phyloP scores from a whole-genome alignment of 768 basidiomycete genomes.

The Tricholoma terreum region DNA sequence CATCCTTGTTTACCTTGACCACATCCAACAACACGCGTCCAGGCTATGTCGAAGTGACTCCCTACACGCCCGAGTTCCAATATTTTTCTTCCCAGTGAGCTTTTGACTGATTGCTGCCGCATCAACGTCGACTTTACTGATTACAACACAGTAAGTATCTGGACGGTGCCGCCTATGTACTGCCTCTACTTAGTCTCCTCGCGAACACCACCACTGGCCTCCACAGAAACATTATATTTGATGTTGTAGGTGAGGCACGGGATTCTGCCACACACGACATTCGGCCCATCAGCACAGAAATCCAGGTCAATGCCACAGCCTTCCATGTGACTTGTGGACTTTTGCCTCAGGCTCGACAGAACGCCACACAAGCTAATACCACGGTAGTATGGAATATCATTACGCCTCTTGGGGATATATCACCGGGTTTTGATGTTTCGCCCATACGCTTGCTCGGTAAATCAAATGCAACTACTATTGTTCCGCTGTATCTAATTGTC shows the following conservation, averaged over 20 bases:
- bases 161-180: neutral
- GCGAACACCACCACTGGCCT: neutral
- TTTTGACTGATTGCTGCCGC: neutral
- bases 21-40: neutral
- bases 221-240: neutral
- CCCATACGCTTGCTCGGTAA: neutral
- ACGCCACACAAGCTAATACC: neutral
- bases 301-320: neutral
- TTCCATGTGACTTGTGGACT: neutral
- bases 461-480: neutral
- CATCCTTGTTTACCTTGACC: neutral
- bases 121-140: too few relatives aligned
- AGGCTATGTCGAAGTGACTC: neutral
- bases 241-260: neutral
- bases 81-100: too few relatives aligned
- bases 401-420: neutral
- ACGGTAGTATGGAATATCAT: neutral
- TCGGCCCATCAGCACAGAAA: neutral
- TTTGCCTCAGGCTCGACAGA: neutral
- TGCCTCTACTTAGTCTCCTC: neutral
- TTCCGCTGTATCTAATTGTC: neutral
- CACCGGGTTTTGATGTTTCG: neutral
- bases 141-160: neutral
- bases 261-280: neutral
- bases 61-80: neutral